Evolutionary conservation across 805 yeast genomes (phyloP), one percentile per base, ranked within the genome.

Genomic region (Sugiyamaella qingdaonensis): DNA sequence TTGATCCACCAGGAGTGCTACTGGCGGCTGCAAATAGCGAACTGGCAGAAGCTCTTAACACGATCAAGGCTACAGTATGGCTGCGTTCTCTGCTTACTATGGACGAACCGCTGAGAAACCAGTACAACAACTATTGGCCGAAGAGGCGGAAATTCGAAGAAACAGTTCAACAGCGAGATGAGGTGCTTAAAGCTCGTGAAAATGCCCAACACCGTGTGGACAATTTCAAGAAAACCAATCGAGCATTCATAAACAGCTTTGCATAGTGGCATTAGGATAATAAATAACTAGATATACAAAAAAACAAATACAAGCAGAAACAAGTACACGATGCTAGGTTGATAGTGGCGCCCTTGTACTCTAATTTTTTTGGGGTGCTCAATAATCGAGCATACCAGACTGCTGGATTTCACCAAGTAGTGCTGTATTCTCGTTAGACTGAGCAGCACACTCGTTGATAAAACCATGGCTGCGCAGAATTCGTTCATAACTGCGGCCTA

Each of bases 81-180:
- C 52, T 57, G 21, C 52, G 54, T 24, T 46, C 52, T 9, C 34
- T 53, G 5, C 52, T 55, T 8, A 43, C 51, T 33, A 46, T 53
- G 36, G 48, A 55, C 48, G 51, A 55, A 2, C 46, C 44, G 16
- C 43, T 52, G 34, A 37, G 57, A 2, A 46, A 41, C 13, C 46
- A 45, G 29, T 47, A 49, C 24, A 21, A 36, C 11, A 27, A 31
- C 14, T 35, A 32, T 35, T 53, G 56, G 56, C 13, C 46, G 9
- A n/a, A 21, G 18, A 45, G 21, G 9, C 36, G 36, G 33, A 10
- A 31, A n/a, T 13, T 10, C 2, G 36, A 45, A 19, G 27, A 45
- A n/a, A 19, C 29, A 16, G 21, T 24, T 10, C 10, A 35, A 4
- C 14, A 32, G 11, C 32, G 14, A 11, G 37, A 31, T 2, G 34